Evolutionary conservation across 2,329 filamentous ascomycete genomes (phyloP), one percentile per base, ranked within the genome.

Genomic region (Fusarium setosum): DNA sequence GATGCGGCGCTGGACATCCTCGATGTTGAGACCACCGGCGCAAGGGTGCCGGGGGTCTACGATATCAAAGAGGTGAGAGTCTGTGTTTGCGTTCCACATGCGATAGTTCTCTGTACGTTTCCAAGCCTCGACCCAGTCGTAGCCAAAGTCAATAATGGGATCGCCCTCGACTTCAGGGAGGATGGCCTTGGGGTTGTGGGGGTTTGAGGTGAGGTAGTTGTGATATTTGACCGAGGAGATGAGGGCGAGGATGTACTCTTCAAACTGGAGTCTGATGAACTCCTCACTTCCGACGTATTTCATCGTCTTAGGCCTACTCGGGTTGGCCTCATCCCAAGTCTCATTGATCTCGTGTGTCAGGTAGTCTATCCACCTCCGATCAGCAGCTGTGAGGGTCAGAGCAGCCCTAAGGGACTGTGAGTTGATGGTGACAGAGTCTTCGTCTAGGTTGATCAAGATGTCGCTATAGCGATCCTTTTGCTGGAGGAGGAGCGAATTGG

Each of bases 401-500:
- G 94, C 94, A 34, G 84, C 81, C 47, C 91, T 90, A 13, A 99
- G 83, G 6, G 93, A 92, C 2, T 91, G 81, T 0, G 94, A 97
- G 0, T 91, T 92, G 65, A 97, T 92, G 72, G 88, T 95, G 70
- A 98, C 89, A 3, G 88, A 92, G 68, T 91, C 88, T 65, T 97
- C 94, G 76, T 99, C 96, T 18, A 99, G 89, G 75, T 99, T 97
- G 75, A 99, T 94, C 61, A 99, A 85, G 32, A 98, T 93, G 74
- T 99, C 96, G 76, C 94, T 97, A 77, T 99, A 98, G 41, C 94
- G 89, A 75, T 99, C 95, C 76, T 90, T 96, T 76, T 99, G 96
- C 73, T 97, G 94, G 11, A 99, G 82, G 31, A 99, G 84, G 21
- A 99, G 84, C 6, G 94, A 97, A 77, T 99, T 99, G 34, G 96